Evolutionary conservation across 805 yeast genomes (phyloP).

Genomic region (Yarrowia osloensis): DNA sequence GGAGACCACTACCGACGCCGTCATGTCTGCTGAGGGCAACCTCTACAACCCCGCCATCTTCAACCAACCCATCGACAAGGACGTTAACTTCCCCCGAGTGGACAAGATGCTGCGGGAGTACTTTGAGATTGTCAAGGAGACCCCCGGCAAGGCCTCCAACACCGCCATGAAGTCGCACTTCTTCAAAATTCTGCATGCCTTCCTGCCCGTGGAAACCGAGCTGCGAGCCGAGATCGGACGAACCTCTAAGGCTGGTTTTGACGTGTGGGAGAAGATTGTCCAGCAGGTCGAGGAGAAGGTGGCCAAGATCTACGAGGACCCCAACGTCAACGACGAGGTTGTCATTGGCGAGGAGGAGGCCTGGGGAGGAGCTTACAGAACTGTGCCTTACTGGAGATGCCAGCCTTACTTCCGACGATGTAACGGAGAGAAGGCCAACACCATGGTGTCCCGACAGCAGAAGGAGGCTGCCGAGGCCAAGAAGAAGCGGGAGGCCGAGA

Average conservation of each 20-base stretch:
- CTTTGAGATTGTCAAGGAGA: constrained; percentile 70
- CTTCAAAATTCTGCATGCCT: constrained; percentile 82
- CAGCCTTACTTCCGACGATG: constrained; percentile 94
- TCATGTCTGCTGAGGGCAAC: constrained; percentile 97
- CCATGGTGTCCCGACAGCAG: constrained; percentile 32
- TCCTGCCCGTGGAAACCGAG: constrained; percentile 73
- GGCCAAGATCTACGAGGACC: constrained; percentile 53
- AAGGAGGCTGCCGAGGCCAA: constrained; percentile 24
- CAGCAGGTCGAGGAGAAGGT: constrained; percentile 68
- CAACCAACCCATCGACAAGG: constrained; percentile 45
- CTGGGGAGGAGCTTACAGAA: constrained; percentile 83
- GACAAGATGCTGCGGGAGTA: constrained; percentile 83
- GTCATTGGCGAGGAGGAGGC: constrained; percentile 54
- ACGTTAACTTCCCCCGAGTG: constrained; percentile 78
- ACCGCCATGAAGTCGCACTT: constrained; percentile 90
- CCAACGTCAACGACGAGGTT: constrained; percentile 58
- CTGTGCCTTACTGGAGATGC: constrained; percentile 91
- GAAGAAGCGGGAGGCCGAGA: constrained; percentile 27
- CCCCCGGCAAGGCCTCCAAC: constrained; percentile 70
- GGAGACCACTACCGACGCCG: constrained; percentile 75
- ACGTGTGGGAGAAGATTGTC: constrained; percentile 60
- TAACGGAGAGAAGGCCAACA: constrained; percentile 58
- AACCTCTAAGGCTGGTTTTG: constrained; percentile 47
- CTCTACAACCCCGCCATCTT: constrained; percentile 92
- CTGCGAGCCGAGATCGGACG: constrained; percentile 72